phyloP scores from a whole-genome alignment of 768 basidiomycete genomes.

The Fomitopsis pulvina region DNA sequence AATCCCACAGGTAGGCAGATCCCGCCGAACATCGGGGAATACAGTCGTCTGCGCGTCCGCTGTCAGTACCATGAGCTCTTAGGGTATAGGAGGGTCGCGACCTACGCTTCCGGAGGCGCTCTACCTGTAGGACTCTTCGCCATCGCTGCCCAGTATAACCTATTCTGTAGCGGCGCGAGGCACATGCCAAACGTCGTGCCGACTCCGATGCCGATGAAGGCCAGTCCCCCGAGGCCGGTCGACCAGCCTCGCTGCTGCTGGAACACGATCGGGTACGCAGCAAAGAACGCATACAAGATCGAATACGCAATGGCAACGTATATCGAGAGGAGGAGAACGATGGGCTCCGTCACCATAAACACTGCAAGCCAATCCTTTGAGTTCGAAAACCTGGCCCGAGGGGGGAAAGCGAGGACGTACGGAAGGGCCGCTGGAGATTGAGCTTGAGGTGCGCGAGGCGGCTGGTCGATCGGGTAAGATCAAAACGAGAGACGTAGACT shows the following conservation, averaged over 20 bases:
- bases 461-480: conserved; percentile 37
- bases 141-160: conserved; percentile 45
- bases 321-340: conserved; percentile 49
- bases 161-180: conserved; percentile 48
- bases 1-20: conserved; percentile 49
- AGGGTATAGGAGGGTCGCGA: background rate
- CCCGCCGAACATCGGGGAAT: conserved; percentile 49
- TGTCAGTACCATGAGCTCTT: background rate
- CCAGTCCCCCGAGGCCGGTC: conserved; percentile 49
- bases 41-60: conserved; percentile 35
- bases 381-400: conserved; percentile 5
- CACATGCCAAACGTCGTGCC: conserved; percentile 46
- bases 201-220: conserved; percentile 59
- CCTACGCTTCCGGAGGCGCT: conserved; percentile 58
- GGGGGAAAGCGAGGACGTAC: conserved; percentile 25
- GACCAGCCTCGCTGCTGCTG: conserved; percentile 46
- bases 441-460: conserved; percentile 35
- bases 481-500: conserved; percentile 45
- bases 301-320: conserved; percentile 60
- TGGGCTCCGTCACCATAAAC: conserved; percentile 58
- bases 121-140: conserved; percentile 38
- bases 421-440: conserved; percentile 51
- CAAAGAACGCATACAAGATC: conserved; percentile 58
- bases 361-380: conserved; percentile 24
- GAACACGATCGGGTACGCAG: conserved; percentile 56